Evolutionary conservation across 371 early-diverging fungal species (phyloP), one percentile per base, ranked within the genome.

Genomic region (Saksenaea vasiformis): DNA sequence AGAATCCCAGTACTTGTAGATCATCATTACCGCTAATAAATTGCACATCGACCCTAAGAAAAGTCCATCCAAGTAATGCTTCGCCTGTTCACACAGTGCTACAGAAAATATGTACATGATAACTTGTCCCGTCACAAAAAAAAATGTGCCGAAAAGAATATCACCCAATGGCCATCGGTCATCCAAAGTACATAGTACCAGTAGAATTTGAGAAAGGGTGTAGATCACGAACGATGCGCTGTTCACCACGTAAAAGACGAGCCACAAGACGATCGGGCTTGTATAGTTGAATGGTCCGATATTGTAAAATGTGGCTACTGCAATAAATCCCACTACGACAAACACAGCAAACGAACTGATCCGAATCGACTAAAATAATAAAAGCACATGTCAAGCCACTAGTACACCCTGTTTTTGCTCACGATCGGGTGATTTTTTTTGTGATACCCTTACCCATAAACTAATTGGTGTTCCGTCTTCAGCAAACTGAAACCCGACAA

Each of bases 1-100:
- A 5, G 88, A 87, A 74, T 95, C 95, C 96, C 96, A 95, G 77
- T 91, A 95, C 73, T 95, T 95, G 84, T 95, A 95, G 5, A 95
- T 87, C 94, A 95, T 95, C 96, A 95, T 95, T 35, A 95, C 94
- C 9, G 90, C 84, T 44, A 95, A 77, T 60, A 95, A 76, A 35
- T 87, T 91, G 71, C 82, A 92, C 37, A 89, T 90, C 9, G 84
- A 81, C 22, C 91, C 92, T 78, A 95, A 93, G 83, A 95, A 95
- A 67, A 92, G 65, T 17, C 96, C 96, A 76, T 96, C 96, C 34
- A 96, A 74, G 67, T 95, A 95, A 77, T 96, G 96, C 65, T 89
- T 88, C 31, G 88, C 85, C 39, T 85, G 72, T 39, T 89, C 85
- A 74, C 96, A 96, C 17, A 95, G 79, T 61, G 81, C 65, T 27